A percentile compares a stretch with the other conserved stretches of the same genome.
Evolutionary conservation across 768 basidiomycete genomes (phyloP).

Genomic region (Hygrophorus pudorinus): DNA sequence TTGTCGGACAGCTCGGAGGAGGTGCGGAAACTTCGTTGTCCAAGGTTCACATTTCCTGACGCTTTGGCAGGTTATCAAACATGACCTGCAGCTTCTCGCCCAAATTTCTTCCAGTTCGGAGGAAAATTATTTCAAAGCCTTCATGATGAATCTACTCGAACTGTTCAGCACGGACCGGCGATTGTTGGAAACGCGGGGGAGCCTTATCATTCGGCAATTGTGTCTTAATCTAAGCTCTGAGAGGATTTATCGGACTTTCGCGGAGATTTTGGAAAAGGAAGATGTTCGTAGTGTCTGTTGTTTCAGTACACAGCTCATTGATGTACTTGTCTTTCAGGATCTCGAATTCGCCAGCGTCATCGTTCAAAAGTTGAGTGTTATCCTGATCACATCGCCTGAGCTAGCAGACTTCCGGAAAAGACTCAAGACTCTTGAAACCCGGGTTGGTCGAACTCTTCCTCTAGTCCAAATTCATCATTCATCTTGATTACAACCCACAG

Average conservation of each 20-base stretch:
- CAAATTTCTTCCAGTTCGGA: slow-evolving; percentile 96
- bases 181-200: slow-evolving; percentile 84
- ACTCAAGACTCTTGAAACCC: slow-evolving; percentile 86
- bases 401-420: slow-evolving; percentile 90
- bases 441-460: slow-evolving; percentile 39
- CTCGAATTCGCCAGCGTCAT: slow-evolving; percentile 97
- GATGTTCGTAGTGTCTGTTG: slow-evolving; percentile 46
- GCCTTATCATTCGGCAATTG: slow-evolving; percentile 90
- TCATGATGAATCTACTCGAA: slow-evolving; percentile 92
- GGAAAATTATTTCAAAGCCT: slow-evolving; percentile 89
- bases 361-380: slow-evolving; percentile 94
- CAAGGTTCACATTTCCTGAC: background rate
- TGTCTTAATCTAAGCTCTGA: slow-evolving; percentile 93
- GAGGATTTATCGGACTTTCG: slow-evolving; percentile 89
- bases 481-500: slow-evolving; percentile 20
- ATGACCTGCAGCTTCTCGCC: slow-evolving; percentile 89
- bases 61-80: slow-evolving; percentile 75
- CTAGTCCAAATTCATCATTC: background rate
- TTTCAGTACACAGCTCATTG: background rate
- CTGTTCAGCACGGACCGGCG: slow-evolving; percentile 92
- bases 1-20: slow-evolving; percentile 95
- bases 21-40: slow-evolving; percentile 27
- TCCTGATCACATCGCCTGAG: slow-evolving; percentile 93
- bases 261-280: slow-evolving; percentile 96
- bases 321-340: slow-evolving; percentile 43